phyloP scores from a whole-genome alignment of 805 yeast species.

The Metschnikowia kunwiensis region DNA sequence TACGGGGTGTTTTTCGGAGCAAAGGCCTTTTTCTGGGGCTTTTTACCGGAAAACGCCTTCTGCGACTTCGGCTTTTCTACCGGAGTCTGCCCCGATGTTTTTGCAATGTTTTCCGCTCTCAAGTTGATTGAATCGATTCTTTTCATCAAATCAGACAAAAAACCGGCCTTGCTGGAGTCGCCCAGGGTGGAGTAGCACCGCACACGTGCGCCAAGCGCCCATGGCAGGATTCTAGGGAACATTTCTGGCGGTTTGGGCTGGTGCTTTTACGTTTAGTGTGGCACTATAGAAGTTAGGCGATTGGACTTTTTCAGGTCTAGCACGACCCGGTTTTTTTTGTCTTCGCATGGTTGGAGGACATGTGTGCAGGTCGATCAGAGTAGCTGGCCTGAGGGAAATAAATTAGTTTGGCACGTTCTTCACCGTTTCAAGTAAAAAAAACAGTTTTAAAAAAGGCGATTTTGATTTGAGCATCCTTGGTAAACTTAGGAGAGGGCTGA shows the following conservation, averaged over 20 bases:
- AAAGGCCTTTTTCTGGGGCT: neutral
- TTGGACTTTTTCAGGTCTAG: neutral
- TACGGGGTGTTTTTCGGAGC: neutral
- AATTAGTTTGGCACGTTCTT: too few species aligned
- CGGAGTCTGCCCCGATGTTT: neutral
- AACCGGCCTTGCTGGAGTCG: constrained; percentile 13
- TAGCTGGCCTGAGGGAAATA: too few species aligned
- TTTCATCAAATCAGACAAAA: constrained; percentile 36
- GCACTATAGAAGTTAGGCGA: too few species aligned
- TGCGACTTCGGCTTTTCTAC: neutral
- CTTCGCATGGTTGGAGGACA: neutral
- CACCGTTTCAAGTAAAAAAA: too few species aligned
- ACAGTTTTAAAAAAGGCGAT: too few species aligned
- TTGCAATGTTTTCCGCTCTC: constrained; percentile 11
- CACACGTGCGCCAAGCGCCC: constrained; percentile 4
- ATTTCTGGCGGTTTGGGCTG: too few species aligned
- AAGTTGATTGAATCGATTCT: constrained; percentile 34
- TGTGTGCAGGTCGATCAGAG: too few species aligned
- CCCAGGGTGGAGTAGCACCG: constrained; percentile 14
- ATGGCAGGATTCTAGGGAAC: constrained; percentile 13
- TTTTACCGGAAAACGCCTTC: neutral
- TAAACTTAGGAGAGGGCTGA: too few species aligned
- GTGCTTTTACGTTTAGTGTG: too few species aligned
- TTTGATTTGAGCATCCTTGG: too few species aligned
- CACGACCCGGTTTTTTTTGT: constrained; percentile 1